Evolutionary conservation across 139 green algal genomes (phyloP).

Genomic region (Ettlia oleoabundans): DNA sequence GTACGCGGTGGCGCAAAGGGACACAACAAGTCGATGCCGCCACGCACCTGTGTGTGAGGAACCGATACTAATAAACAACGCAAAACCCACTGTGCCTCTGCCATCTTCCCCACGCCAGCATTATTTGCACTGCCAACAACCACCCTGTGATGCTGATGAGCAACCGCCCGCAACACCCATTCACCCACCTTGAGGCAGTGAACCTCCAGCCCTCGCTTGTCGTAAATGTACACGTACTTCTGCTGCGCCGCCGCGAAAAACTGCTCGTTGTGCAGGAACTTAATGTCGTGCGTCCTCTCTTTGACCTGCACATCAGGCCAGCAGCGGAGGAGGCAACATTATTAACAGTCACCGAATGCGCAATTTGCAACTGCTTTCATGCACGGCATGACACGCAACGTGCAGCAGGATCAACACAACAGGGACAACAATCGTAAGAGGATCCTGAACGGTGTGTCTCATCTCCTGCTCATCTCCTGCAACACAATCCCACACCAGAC

Average conservation of each 20-base stretch:
- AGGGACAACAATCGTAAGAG: background rate
- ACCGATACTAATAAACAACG: too few relatives aligned
- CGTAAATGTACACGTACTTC: conserved; percentile 98
- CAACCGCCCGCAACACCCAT: background rate
- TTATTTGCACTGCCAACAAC: too few relatives aligned
- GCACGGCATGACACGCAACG: background rate
- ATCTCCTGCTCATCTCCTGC: background rate
- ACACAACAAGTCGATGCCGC: too few relatives aligned
- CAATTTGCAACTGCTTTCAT: background rate
- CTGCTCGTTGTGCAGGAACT: conserved; percentile 95
- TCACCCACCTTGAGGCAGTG: conserved; percentile 86
- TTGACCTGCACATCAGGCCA: too few relatives aligned
- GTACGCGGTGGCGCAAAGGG: background rate
- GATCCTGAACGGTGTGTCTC: background rate
- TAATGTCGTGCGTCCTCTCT: conserved; percentile 89
- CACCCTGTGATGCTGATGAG: background rate
- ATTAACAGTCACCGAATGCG: too few relatives aligned
- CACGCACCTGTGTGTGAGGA: too few relatives aligned
- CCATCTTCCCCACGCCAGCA: too few relatives aligned
- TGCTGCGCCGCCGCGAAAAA: conserved; percentile 97
- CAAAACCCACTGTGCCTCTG: too few relatives aligned
- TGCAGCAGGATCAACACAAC: background rate
- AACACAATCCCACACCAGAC: background rate
- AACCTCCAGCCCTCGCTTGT: conserved; percentile 96
- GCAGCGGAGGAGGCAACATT: too few relatives aligned